phyloP scores from a whole-genome alignment of 768 basidiomycete genomes.

The Xanthoconium stramineum region DNA sequence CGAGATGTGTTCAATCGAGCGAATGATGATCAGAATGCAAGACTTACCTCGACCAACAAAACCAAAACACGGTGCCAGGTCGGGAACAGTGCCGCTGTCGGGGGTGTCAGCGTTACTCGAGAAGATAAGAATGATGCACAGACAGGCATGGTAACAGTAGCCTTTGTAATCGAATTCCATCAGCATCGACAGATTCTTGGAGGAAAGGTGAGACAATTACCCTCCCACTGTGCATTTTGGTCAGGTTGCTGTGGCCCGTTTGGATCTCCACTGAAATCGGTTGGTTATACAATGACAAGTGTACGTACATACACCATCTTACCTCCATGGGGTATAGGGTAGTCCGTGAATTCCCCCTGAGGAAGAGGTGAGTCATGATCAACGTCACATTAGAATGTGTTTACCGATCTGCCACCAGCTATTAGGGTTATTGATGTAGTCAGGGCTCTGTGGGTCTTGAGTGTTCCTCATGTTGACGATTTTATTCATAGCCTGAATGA shows the following conservation, averaged over 20 bases:
- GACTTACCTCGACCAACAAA: conserved; percentile 13
- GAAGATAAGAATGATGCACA: background rate
- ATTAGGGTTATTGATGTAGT: conserved; percentile 16
- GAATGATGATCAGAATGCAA: background rate
- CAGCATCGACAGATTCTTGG: background rate
- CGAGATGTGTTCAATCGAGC: too few species aligned
- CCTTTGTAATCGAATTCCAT: conserved; percentile 6
- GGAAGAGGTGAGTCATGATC: background rate
- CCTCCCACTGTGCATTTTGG: conserved; percentile 5
- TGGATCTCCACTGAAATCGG: conserved; percentile 16
- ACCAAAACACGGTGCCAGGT: conserved; percentile 18
- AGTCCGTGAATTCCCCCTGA: conserved; percentile 18
- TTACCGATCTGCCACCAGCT: conserved; percentile 22
- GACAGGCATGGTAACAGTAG: conserved; percentile 21
- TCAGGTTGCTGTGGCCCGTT: conserved; percentile 4
- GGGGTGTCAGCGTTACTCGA: background rate
- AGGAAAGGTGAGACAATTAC: background rate
- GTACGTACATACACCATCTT: background rate
- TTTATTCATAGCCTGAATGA: conserved; percentile 12
- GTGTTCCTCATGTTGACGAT: conserved; percentile 3
- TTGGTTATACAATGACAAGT: background rate
- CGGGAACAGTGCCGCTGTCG: conserved; percentile 21
- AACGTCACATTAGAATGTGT: background rate
- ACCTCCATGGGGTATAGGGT: conserved; percentile 14
- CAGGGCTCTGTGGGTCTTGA: background rate